Conservation (phyloP, 129 eudicot genomes). For the Escallonia rubra region DNA sequence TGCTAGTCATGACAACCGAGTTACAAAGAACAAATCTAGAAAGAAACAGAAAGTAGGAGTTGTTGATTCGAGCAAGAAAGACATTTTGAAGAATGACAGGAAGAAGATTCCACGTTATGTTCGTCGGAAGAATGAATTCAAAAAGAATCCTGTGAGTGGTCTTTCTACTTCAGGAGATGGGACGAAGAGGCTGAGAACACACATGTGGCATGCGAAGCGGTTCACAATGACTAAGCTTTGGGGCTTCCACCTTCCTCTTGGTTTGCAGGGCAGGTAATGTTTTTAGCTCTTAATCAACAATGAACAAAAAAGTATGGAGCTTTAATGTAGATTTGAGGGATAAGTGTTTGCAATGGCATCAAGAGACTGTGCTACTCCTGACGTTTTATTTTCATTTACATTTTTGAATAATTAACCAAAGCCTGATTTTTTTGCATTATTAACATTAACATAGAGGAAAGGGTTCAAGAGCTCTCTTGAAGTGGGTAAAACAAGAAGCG, state of each 20-base stretch:
- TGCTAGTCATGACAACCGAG: constrained; percentile 48
- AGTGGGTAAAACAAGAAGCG: constrained; percentile 59
- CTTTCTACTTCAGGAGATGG: constrained; percentile 74
- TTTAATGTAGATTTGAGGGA: no score
- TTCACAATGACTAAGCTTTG: constrained; percentile 70
- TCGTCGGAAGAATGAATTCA: constrained; percentile 67
- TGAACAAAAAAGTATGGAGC: no score
- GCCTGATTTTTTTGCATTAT: neutral
- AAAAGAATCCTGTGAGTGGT: constrained; percentile 47
- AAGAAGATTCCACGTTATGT: constrained; percentile 54
- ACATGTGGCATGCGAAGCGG: constrained; percentile 92
- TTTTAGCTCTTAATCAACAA: no score
- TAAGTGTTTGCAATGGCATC: no score
- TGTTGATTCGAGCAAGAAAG: constrained; percentile 11
- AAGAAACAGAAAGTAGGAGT: constrained; percentile 33
- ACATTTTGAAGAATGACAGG: constrained; percentile 12
- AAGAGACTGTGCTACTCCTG: no score
- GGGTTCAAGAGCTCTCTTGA: constrained; percentile 90
- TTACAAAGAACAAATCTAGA: constrained; percentile 40
- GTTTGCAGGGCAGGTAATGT: constrained; percentile 76
- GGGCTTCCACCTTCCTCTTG: constrained; percentile 88
- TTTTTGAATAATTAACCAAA: no score
- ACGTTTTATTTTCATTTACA: no score
- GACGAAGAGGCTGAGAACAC: constrained; percentile 82
- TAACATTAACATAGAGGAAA: constrained; percentile 59